Percentiles rank a stretch among this genome's conserved stretches.
These are phyloP conservation scores for Leccinum pallidistipes DNA, from an alignment of 1,284 basidiomycete species.

Conservation along the genomic window DNA sequence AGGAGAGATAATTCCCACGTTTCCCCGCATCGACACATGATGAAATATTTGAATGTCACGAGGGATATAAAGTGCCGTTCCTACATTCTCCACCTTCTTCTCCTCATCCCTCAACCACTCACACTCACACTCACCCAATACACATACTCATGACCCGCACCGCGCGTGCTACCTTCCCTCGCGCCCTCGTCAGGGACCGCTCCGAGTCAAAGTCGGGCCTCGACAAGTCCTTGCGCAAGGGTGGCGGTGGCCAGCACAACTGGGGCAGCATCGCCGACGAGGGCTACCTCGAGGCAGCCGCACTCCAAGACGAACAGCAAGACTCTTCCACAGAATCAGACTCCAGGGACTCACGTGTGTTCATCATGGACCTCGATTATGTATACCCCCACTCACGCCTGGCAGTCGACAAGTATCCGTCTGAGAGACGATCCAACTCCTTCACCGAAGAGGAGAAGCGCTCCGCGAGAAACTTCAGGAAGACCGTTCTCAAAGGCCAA, in stretches of 20 bases:
- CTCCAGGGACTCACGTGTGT: constrained; percentile 28
- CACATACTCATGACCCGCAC: constrained; percentile 68
- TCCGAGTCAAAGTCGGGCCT: constrained; percentile 76
- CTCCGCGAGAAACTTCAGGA: constrained; percentile 63
- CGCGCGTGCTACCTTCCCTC: constrained; percentile 68
- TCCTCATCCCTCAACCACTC: constrained; percentile 2
- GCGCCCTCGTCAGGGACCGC: constrained; percentile 76
- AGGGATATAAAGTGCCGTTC: constrained; percentile 25
- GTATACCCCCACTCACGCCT: constrained; percentile 11
- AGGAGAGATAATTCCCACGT: constrained; percentile 26
- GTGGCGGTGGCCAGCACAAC: constrained; percentile 78
- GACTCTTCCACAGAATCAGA: constrained; percentile 41
- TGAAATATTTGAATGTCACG: too few relatives aligned
- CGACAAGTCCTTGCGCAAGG: constrained; percentile 73
- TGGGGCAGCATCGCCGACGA: constrained; percentile 78
- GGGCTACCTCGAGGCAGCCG: constrained; percentile 54
- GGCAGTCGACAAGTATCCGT: constrained; percentile 16
- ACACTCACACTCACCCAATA: constrained; percentile 2
- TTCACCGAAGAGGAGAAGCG: constrained; percentile 67
- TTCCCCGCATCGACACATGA: constrained; percentile 27
- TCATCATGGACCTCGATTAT: constrained; percentile 12
- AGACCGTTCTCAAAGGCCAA: constrained; percentile 60
- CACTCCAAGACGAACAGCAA: constrained; percentile 48
- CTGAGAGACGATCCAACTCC: constrained; percentile 38
- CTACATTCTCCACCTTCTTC: background rate